Evolutionary conservation across 1,284 basidiomycete genomes (phyloP), one percentile per base, ranked within the genome.

Genomic region (Austropuccinia psidii): DNA sequence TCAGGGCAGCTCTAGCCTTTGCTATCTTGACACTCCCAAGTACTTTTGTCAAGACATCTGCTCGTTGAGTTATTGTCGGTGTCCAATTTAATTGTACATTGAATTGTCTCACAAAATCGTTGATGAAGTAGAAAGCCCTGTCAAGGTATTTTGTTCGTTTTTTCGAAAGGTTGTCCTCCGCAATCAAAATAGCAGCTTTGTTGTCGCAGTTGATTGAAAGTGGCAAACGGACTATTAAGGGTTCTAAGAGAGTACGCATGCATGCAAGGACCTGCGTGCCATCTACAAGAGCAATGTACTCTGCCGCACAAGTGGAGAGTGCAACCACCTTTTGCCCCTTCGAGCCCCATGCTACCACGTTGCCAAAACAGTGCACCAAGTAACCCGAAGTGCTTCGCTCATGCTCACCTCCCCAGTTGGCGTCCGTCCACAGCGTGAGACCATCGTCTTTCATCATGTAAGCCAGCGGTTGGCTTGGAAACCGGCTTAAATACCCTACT

Each of bases 371-470:
- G 17, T 47, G 21, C 11, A 64, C 13, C 1, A 64, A 17, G 31
- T 29, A 47, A 4, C 61, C 61, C 1, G 21, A 43, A 45, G 61
- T 64, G 13, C 39, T 33, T 29, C 61, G 1, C 21, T 43, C 41
- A 19, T 45, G 43, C 45, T 67, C 47, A 1, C 65, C 65, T 6
- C 62, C 65, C 65, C 65, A 67, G 35, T 52, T 67, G 0, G 65
- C 65, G 54, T 67, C 65, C 15, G 33, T 35, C 29, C 47, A 65
- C 4, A 49, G 17, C 17, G 45, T n/a, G 11, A 65, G 19, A 13
- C 1, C n/a, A 27, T 11, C 21, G 21, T 55, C 19, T 11, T 39
- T 52, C 11, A 19, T 24, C 9, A 13, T 41, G 17, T 33, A 33
- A 29, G 31, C 19, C 13, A 67, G 24, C 15, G n/a, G 35, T 1